Base-by-base conservation (phyloP, 441 rosid genomes). In the Cnidoscolus chayamansa region DNA sequence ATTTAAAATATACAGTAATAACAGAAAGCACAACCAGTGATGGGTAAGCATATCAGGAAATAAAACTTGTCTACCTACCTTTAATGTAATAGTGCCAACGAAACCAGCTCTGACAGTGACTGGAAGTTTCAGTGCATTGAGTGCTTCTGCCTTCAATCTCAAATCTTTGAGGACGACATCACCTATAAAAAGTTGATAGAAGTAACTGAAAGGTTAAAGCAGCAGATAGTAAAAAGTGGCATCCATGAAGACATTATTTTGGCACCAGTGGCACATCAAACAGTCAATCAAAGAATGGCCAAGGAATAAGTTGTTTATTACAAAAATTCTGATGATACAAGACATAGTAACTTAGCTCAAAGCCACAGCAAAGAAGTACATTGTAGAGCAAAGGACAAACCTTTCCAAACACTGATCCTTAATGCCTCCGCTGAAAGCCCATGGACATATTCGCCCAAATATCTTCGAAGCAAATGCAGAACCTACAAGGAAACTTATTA, bases 331-430 rank as follows among this genome's bases (percentile, higher is more conserved):
- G 6, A 47, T 47, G 47, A 35, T 48, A 50, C 61, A 57, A 17
- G 11, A 31, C 19, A 51, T 9, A 9, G 32, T 2, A 37, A 49
- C 35, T 8, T 13, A 17, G 51, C 68, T 9, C 19, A 50, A 68
- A 72, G 9, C 16, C 57, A 61, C 55, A 50, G 72, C 55, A 30
- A 19, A 65, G 30, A 72, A 57, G 49, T 9, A 30, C 16, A 62
- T 19, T 25, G 72, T 17, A 63, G 60, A 67, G 50, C 49, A 10
- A 55, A 67, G 56, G 59, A 67, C 81, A 54, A 77, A 95, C 98
- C 99, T 87, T 90, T 91, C 99, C 98, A 95, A 68, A 95, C 98
- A 80, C 99, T 93, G 81, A 95, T 95, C 78, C 97, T 82, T 82
- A 95, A 79, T 71, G 97, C 98, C 85, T 95, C 99, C 13, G 71